Evolutionary conservation across 192 early-diverging fungal genomes (phyloP), one percentile per base, ranked within the genome.

Genomic region (Podila epicladia): DNA sequence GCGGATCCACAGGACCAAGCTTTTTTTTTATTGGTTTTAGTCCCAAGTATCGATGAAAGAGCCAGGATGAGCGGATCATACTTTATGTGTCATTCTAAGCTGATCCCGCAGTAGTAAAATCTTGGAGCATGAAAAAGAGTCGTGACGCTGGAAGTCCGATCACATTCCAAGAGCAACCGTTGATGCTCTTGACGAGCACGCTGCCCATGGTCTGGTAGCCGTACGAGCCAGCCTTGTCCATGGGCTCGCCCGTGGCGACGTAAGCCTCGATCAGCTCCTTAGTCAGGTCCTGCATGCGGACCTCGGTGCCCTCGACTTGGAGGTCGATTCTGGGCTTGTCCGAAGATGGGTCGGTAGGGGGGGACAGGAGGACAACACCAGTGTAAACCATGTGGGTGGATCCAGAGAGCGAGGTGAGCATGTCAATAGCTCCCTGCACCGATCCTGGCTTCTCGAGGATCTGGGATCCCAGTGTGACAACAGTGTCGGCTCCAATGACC

Each of bases 131-230:
- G 26, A 80, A 80, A 61, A 73, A 80, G 1, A 80, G 32, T 33
- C 72, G 72, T 28, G 76, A 80, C 0, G 76, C 76, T 24, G 76
- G 76, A 9, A 80, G 71, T 49, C 91, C 83, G 75, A 94, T 89
- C 48, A 96, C 93, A 69, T 95, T 97, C 90, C 95, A 97, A 50
- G 89, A 95, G 72, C 94, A 93, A 22, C 96, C 96, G 8, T 91
- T 66, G 49, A 97, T 94, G 31, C 86, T 76, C 66, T 88, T 85
- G 35, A 96, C 86, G 59, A 97, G 89, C 63, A 92, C 82, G 35
- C 91, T 70, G 12, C 91, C 95, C 50, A 89, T 79, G 13, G 90
- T 90, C 84, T 97, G 96, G 71, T 95, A 95, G 9, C 94, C 96
- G 72, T 97, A 97, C 17, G 86, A 88, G 11, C 95, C 96, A 28